phyloP scores from a whole-genome alignment of 768 basidiomycete genomes.

The Hysterangium stoloniferum region DNA sequence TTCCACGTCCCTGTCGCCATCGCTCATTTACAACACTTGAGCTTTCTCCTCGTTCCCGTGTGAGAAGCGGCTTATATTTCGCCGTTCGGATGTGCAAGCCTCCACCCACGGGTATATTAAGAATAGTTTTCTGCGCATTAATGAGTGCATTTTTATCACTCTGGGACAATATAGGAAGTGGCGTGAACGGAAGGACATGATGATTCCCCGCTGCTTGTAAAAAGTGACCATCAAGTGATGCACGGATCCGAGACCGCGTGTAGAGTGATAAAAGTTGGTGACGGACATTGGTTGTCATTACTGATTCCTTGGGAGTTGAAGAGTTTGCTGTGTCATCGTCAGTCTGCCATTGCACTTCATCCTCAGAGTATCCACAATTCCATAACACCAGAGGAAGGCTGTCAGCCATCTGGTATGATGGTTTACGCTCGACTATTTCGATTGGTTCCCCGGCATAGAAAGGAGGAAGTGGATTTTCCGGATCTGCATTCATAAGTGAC shows the following conservation, averaged over 20 bases:
- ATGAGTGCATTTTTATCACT: constrained; percentile 17
- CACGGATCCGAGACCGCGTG: constrained; percentile 55
- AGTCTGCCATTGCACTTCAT: constrained; percentile 66
- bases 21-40: constrained; percentile 71
- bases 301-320: constrained; percentile 17
- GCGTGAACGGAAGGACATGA: constrained; percentile 35
- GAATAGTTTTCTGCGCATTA: constrained; percentile 20
- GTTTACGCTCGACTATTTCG: constrained; percentile 60
- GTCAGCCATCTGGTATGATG: constrained; percentile 91
- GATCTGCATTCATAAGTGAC: constrained; percentile 64
- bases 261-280: constrained; percentile 47
- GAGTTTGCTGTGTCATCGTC: constrained; percentile 33
- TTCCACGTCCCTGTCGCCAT: constrained; percentile 51
- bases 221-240: constrained; percentile 60
- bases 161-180: constrained; percentile 30
- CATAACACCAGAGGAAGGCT: constrained; percentile 86
- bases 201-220: constrained; percentile 44
- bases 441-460: constrained; percentile 28
- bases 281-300: constrained; percentile 33
- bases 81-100: constrained; percentile 52
- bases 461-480: constrained; percentile 31
- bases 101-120: constrained; percentile 63
- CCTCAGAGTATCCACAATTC: constrained; percentile 70
- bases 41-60: constrained; percentile 58
- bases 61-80: constrained; percentile 61